Conservation (phyloP, 228 moss, liverwort and hornwort species). For the Sphagnum fallax region DNA sequence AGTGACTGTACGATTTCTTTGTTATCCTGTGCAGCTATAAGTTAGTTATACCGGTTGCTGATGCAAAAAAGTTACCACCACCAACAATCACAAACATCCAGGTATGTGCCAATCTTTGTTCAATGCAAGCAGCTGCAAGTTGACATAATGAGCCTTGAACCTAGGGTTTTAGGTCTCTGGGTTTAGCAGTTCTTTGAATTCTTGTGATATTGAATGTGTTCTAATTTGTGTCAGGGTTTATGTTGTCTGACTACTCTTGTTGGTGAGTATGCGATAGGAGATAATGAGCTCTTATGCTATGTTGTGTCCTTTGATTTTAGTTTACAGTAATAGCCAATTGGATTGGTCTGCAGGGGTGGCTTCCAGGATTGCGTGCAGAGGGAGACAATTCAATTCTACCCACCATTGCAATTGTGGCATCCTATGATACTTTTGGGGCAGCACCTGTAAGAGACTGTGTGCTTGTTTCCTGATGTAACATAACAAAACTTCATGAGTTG, state of each 20-base stretch:
- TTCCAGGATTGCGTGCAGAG: conserved; percentile 75
- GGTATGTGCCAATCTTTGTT: conserved; percentile 22
- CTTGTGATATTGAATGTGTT: too few species aligned
- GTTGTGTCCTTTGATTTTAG: not conserved
- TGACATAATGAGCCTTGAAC: too few species aligned
- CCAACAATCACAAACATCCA: conserved; percentile 72
- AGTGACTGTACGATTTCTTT: too few species aligned
- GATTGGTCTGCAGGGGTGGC: conserved; percentile 63
- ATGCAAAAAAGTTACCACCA: conserved; percentile 75
- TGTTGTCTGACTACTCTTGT: too few species aligned
- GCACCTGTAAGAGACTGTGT: conserved; percentile 68
- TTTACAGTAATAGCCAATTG: not conserved
- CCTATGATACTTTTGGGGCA: conserved; percentile 96
- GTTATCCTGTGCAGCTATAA: conserved; percentile 56
- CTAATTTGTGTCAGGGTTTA: too few species aligned
- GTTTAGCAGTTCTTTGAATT: too few species aligned
- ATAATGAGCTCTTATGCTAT: too few species aligned
- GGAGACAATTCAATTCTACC: conserved; percentile 75
- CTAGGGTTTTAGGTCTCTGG: too few species aligned
- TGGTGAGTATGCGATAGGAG: too few species aligned
- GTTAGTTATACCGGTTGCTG: conserved; percentile 63
- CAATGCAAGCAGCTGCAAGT: too few species aligned
- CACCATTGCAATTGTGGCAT: conserved; percentile 95
- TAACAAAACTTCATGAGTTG: too few species aligned
- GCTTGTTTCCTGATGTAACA: not conserved